Percentiles rank a stretch among this genome's conserved stretches.
phyloP scores from a whole-genome alignment of 345 rosid genomes.

The Combretum micranthum region DNA sequence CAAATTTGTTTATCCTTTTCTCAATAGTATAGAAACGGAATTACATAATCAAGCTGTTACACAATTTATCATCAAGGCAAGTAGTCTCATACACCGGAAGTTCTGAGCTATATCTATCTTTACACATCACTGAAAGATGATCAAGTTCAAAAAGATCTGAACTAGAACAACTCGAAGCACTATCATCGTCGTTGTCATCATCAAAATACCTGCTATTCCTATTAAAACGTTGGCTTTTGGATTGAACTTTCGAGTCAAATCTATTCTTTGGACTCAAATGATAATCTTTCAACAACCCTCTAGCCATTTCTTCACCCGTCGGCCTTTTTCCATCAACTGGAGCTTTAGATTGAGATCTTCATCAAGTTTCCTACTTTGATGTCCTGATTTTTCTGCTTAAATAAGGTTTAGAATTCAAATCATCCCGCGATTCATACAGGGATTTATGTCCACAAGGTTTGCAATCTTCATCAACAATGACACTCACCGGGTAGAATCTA shows the following conservation, averaged over 20 bases:
- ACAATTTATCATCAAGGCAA: slow-evolving; percentile 22
- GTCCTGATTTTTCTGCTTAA: slow-evolving; percentile 33
- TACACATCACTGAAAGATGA: slow-evolving; percentile 22
- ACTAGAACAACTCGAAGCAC: slow-evolving; percentile 36
- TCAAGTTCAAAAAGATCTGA: slow-evolving; percentile 59
- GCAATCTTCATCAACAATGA: slow-evolving; percentile 49
- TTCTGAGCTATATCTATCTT: slow-evolving; percentile 25
- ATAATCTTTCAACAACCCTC: slow-evolving; percentile 17
- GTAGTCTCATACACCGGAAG: slow-evolving; percentile 62
- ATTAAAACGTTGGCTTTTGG: neutral
- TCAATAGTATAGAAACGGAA: neutral
- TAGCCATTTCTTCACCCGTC: slow-evolving; percentile 34
- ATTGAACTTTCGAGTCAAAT: neutral
- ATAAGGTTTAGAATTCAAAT: too few species aligned
- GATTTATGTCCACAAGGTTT: slow-evolving; percentile 43
- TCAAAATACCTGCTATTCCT: neutral
- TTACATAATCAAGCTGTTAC: slow-evolving; percentile 24
- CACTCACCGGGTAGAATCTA: slow-evolving; percentile 62
- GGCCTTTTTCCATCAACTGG: slow-evolving; percentile 14
- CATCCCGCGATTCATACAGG: slow-evolving; percentile 6
- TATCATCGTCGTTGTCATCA: slow-evolving; percentile 12
- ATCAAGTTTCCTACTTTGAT: slow-evolving; percentile 23
- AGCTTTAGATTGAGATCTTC: slow-evolving; percentile 11
- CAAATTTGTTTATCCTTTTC: neutral
- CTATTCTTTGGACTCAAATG: slow-evolving; percentile 17